A percentile compares a stretch with the other conserved stretches of the same genome.
These are phyloP conservation scores for Elsinoe necatrix DNA, from an alignment of 2,329 filamentous ascomycete genomes.

Conservation along the genomic window DNA sequence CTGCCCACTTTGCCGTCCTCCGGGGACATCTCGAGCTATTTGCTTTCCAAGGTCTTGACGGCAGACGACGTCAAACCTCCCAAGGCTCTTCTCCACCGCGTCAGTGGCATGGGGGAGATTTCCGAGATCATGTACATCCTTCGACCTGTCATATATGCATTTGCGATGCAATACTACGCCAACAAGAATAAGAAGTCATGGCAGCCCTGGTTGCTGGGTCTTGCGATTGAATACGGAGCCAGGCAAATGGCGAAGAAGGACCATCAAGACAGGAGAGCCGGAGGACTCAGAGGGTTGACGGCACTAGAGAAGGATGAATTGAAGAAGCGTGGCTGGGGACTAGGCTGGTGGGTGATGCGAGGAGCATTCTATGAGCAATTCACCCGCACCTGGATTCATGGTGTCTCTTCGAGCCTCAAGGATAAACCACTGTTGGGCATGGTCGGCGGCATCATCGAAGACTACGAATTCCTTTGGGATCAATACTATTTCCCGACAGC, in stretches of 20 bases:
- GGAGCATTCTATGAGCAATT: conserved; percentile 95
- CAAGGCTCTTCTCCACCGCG: conserved; percentile 71
- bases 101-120: conserved; percentile 63
- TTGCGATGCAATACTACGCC: conserved; percentile 66
- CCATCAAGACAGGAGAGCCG: conserved; percentile 53
- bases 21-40: conserved; percentile 75
- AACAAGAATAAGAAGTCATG: conserved; percentile 72
- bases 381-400: conserved; percentile 60
- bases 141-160: conserved; percentile 76
- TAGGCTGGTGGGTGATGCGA: conserved; percentile 94
- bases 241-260: conserved; percentile 70
- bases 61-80: conserved; percentile 96
- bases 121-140: conserved; percentile 91
- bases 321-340: conserved; percentile 75
- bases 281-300: conserved; percentile 67
- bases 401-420: conserved; percentile 61
- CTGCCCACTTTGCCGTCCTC: conserved; percentile 75
- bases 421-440: conserved; percentile 69
- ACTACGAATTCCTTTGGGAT: conserved; percentile 97
- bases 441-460: conserved; percentile 77
- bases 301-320: conserved; percentile 84
- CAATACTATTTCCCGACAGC: conserved; percentile 84
- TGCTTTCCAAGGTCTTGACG: conserved; percentile 82
- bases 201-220: conserved; percentile 83
- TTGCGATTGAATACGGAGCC: conserved; percentile 78